Evolutionary conservation across 768 basidiomycete genomes (phyloP).

Genomic region (Trametes cinnabarina): DNA sequence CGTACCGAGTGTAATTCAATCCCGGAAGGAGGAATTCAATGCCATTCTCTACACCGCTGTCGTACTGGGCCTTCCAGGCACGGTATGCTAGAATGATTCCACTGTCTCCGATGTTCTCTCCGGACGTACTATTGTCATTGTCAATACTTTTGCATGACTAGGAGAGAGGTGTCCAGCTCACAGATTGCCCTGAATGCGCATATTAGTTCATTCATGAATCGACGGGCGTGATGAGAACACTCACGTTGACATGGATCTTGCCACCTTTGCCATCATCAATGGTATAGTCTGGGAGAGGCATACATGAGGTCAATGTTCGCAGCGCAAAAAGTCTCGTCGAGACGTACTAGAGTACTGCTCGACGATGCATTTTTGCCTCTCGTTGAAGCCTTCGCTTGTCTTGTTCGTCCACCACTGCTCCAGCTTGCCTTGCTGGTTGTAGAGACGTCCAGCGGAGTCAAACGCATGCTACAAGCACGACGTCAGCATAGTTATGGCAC

Average conservation of each 20-base stretch:
- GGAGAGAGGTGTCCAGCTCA: slow-evolving; percentile 32
- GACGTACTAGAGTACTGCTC: slow-evolving; percentile 82
- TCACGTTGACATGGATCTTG: slow-evolving; percentile 79
- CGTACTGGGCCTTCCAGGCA: slow-evolving; percentile 84
- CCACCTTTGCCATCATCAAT: slow-evolving; percentile 86
- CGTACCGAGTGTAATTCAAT: slow-evolving; percentile 67
- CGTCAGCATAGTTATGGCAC: not conserved
- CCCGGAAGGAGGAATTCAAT: slow-evolving; percentile 81
- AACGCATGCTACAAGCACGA: slow-evolving; percentile 67
- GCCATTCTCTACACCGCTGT: slow-evolving; percentile 53
- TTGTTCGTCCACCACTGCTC: slow-evolving; percentile 92
- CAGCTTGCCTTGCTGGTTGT: slow-evolving; percentile 85
- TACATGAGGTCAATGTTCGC: not conserved
- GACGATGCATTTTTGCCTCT: slow-evolving; percentile 84
- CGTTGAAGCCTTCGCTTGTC: slow-evolving; percentile 81
- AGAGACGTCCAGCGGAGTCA: slow-evolving; percentile 85
- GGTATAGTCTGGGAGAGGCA: slow-evolving; percentile 55
- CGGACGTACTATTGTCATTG: slow-evolving; percentile 61
- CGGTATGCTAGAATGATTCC: slow-evolving; percentile 84
- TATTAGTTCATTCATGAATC: not conserved
- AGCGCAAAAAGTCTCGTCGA: not conserved
- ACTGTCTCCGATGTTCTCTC: slow-evolving; percentile 88
- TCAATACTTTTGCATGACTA: not conserved
- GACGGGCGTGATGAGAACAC: slow-evolving; percentile 23
- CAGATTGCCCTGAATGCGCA: slow-evolving; percentile 63